These are phyloP conservation scores for Leucogyrophana mollusca DNA, from an alignment of 768 basidiomycete genomes.

Conservation along the genomic window DNA sequence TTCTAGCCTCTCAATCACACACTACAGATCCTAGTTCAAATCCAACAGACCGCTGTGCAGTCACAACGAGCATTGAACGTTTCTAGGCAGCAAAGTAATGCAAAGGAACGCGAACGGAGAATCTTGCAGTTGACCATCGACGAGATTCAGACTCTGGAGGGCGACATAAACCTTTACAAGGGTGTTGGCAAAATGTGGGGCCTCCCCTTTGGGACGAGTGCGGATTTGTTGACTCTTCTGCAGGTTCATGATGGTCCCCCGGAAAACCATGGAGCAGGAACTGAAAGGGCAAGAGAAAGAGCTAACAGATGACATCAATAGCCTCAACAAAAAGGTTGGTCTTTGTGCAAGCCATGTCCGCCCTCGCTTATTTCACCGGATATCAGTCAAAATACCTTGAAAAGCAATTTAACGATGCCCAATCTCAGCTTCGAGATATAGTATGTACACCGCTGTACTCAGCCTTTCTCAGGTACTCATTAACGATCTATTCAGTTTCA, in stretches of 20 bases:
- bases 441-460: conserved; percentile 39
- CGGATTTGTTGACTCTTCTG: neutral
- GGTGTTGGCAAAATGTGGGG: conserved; percentile 94
- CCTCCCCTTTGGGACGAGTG: conserved; percentile 2
- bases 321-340: conserved; percentile 79
- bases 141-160: conserved; percentile 71
- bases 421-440: conserved; percentile 82
- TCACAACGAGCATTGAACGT: conserved; percentile 78
- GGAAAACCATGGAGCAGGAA: conserved; percentile 74
- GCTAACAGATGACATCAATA: conserved; percentile 78
- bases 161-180: conserved; percentile 82
- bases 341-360: conserved; percentile 1
- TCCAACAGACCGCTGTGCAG: conserved; percentile 86
- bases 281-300: conserved; percentile 79
- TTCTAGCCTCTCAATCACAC: conserved; percentile 17
- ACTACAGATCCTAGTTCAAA: conserved; percentile 83
- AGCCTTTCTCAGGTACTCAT: neutral
- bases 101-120: conserved; percentile 86
- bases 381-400: conserved; percentile 84
- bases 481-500: conserved; percentile 22
- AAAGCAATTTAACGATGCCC: conserved; percentile 91
- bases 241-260: conserved; percentile 91
- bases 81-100: conserved; percentile 69
- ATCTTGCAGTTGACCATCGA: conserved; percentile 87
- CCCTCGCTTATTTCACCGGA: conserved; percentile 1